A percentile compares a stretch with the other conserved stretches of the same genome.
phyloP scores from a whole-genome alignment of 768 basidiomycete species.

The Clathrus columnatus region DNA sequence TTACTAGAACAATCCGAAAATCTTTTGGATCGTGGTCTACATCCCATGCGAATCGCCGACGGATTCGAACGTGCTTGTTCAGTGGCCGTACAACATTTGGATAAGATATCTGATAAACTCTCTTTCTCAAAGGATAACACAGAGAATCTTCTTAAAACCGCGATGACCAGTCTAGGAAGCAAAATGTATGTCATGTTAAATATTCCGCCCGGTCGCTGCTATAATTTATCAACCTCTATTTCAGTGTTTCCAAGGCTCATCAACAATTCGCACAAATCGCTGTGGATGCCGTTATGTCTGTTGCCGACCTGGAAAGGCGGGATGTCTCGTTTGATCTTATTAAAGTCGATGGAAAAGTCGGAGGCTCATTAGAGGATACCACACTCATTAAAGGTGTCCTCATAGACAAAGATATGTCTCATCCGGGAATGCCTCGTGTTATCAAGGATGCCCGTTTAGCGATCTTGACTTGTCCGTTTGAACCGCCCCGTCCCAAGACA shows the following conservation, averaged over 20 bases:
- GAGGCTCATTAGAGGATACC: constrained; percentile 92
- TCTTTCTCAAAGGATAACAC: constrained; percentile 78
- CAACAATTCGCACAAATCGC: constrained; percentile 95
- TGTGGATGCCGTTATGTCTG: constrained; percentile 90
- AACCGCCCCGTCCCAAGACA: constrained; percentile 97
- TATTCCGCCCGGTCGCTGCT: constrained; percentile 3
- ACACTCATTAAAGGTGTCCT: constrained; percentile 94
- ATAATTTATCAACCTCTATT: not conserved
- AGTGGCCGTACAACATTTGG: constrained; percentile 84
- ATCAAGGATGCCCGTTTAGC: constrained; percentile 88
- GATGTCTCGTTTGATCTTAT: constrained; percentile 98
- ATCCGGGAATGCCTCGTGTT: constrained; percentile 91
- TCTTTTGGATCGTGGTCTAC: constrained; percentile 97
- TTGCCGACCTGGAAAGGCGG: constrained; percentile 89
- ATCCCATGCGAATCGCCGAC: constrained; percentile 98
- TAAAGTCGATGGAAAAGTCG: constrained; percentile 98
- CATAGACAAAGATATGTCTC: constrained; percentile 99
- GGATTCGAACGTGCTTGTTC: constrained; percentile 93
- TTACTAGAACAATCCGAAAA: constrained; percentile 89
- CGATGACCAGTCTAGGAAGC: constrained; percentile 93
- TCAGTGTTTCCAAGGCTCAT: constrained; percentile 93
- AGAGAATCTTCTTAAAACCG: constrained; percentile 83
- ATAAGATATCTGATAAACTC: constrained; percentile 84
- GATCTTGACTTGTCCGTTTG: constrained; percentile 97
- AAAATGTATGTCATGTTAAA: constrained; percentile 73